Percentiles rank a stretch among this genome's conserved stretches.
Evolutionary conservation across 164 flowering plant genomes (phyloP).

Genomic region (Platanus orientalis): DNA sequence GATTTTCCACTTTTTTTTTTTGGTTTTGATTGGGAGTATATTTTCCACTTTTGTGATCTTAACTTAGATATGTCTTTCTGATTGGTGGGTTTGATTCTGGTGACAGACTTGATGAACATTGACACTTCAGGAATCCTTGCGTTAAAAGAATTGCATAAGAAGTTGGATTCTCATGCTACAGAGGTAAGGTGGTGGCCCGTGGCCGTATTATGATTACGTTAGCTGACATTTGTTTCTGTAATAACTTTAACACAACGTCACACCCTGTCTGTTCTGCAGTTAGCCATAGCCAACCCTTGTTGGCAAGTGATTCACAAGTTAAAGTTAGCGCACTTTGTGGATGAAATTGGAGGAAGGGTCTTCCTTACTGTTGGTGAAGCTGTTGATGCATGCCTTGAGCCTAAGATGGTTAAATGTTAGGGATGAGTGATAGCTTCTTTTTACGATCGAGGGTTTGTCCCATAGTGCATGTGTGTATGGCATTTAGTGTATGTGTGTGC

Average conservation of each 20-base stretch:
- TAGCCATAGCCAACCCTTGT: conserved; percentile 62
- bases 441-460: too few species aligned
- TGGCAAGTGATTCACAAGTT: conserved; percentile 76
- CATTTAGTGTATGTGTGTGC: too few species aligned
- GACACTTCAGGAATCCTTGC: conserved; percentile 68
- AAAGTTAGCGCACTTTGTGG: conserved; percentile 52
- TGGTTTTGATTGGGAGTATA: too few species aligned
- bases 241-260: not conserved
- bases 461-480: too few species aligned
- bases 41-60: too few species aligned
- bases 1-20: too few species aligned
- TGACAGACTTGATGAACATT: conserved; percentile 50
- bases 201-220: not conserved
- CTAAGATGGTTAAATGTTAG: conserved; percentile 13
- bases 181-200: conserved; percentile 31
- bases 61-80: not conserved
- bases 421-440: too few species aligned
- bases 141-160: conserved; percentile 57
- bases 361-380: conserved; percentile 64
- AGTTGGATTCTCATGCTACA: conserved; percentile 31
- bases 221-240: not conserved
- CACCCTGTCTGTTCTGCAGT: conserved; percentile 34
- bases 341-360: conserved; percentile 47
- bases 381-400: conserved; percentile 40
- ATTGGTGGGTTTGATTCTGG: not conserved